These are phyloP conservation scores for Boletus vermiculosoides DNA, from an alignment of 768 basidiomycete species.

Conservation along the genomic window DNA sequence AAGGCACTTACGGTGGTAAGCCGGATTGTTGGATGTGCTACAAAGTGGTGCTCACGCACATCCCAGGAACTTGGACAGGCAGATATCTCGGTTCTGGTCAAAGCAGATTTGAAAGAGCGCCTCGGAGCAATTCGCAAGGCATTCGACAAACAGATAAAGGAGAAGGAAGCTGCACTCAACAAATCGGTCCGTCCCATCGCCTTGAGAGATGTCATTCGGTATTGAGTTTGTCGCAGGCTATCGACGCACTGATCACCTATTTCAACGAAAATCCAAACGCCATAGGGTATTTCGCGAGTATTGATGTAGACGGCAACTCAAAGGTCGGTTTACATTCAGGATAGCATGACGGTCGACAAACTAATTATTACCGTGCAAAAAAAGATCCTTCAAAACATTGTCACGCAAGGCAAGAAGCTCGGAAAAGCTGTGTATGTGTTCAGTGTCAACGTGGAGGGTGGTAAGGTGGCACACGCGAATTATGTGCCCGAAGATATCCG, in stretches of 20 bases:
- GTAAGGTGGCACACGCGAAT: conserved; percentile 87
- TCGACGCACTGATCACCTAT: conserved; percentile 64
- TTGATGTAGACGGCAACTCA: conserved; percentile 81
- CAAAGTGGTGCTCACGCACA: neutral
- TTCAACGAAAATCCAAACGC: conserved; percentile 78
- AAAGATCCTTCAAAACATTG: conserved; percentile 69
- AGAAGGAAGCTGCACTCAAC: conserved; percentile 69
- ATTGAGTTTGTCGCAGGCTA: conserved; percentile 46
- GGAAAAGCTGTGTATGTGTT: conserved; percentile 87
- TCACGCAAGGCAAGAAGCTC: conserved; percentile 75
- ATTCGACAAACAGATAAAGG: conserved; percentile 83
- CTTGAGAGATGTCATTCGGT: neutral
- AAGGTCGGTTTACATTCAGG: conserved; percentile 53
- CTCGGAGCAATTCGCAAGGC: conserved; percentile 71
- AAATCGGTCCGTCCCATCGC: conserved; percentile 58
- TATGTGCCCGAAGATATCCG: conserved; percentile 65
- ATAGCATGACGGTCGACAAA: neutral
- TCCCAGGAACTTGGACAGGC: conserved; percentile 82
- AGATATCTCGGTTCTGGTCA: conserved; percentile 84
- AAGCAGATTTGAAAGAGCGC: conserved; percentile 75
- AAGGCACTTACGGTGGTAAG: conserved; percentile 78
- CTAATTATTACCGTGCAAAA: neutral
- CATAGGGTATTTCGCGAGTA: conserved; percentile 62
- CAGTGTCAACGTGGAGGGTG: conserved; percentile 64
- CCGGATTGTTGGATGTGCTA: conserved; percentile 9